Evolutionary conservation across 2,329 filamentous ascomycete genomes (phyloP).

Genomic region (Botrytis byssoidea): DNA sequence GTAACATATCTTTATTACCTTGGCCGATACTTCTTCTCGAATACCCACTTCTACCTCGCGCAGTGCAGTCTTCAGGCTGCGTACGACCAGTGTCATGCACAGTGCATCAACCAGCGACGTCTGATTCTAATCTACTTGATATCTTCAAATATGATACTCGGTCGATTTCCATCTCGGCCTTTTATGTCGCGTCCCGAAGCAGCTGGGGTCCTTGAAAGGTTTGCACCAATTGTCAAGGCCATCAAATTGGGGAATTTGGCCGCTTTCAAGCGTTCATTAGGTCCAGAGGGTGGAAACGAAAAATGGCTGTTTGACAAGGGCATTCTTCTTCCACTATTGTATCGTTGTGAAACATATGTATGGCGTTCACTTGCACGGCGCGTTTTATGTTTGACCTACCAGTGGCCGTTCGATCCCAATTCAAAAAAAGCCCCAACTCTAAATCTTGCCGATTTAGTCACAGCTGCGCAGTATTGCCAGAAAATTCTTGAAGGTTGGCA

Average conservation of each 20-base stretch:
- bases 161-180: slow-evolving; percentile 69
- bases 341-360: slow-evolving; percentile 75
- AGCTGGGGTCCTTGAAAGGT: slow-evolving; percentile 60
- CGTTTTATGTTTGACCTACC: slow-evolving; percentile 75
- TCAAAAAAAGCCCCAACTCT: slow-evolving; percentile 69
- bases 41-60: slow-evolving; percentile 77
- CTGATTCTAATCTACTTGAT: slow-evolving; percentile 83
- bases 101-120: slow-evolving; percentile 73
- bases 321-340: slow-evolving; percentile 71
- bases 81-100: slow-evolving; percentile 72
- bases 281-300: slow-evolving; percentile 52
- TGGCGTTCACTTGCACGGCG: slow-evolving; percentile 81
- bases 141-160: slow-evolving; percentile 77
- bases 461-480: slow-evolving; percentile 64
- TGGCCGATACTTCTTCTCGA: slow-evolving; percentile 83
- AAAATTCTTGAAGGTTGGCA: slow-evolving; percentile 58
- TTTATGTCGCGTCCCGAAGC: slow-evolving; percentile 73
- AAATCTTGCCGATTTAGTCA: slow-evolving; percentile 66
- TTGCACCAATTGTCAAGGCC: slow-evolving; percentile 69
- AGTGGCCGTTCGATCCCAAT: slow-evolving; percentile 58
- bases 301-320: slow-evolving; percentile 75
- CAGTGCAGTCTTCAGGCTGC: slow-evolving; percentile 73
- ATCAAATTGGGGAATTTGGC: slow-evolving; percentile 73
- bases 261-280: slow-evolving; percentile 68
- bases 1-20: slow-evolving; percentile 95